Conservation (phyloP, 2,329 filamentous ascomycete genomes). For the Lecanoromycetidae sp. region DNA sequence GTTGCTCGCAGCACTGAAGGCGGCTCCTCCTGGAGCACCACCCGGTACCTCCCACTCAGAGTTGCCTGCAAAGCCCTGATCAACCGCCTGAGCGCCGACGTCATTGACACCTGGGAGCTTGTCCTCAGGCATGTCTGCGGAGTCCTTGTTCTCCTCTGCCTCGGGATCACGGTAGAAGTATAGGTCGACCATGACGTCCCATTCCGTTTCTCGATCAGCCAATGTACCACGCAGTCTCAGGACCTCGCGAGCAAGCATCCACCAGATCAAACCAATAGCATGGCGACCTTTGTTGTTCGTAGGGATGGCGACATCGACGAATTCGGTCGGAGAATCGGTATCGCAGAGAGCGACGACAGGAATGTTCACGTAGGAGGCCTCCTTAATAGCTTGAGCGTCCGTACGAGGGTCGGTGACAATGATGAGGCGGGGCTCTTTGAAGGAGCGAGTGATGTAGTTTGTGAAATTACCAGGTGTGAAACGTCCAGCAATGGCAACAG, state of each 20-base stretch:
- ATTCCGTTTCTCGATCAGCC: slow-evolving; percentile 87
- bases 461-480: slow-evolving; percentile 99
- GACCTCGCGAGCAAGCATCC: slow-evolving; percentile 99
- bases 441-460: slow-evolving; percentile 99
- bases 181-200: slow-evolving; percentile 98
- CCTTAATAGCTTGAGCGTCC: slow-evolving; percentile 99
- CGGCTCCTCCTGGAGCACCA: slow-evolving; percentile 50
- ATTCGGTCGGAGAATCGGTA: slow-evolving; percentile 98
- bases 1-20: slow-evolving; percentile 55
- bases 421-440: slow-evolving; percentile 99
- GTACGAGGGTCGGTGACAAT: slow-evolving; percentile 99
- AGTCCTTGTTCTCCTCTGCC: slow-evolving; percentile 97
- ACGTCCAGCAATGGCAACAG: slow-evolving; percentile 94
- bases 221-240: slow-evolving; percentile 97
- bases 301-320: slow-evolving; percentile 98
- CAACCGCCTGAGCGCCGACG: slow-evolving; percentile 65
- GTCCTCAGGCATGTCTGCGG: slow-evolving; percentile 64
- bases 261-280: slow-evolving; percentile 97
- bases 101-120: slow-evolving; percentile 80
- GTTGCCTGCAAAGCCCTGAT: slow-evolving; percentile 59
- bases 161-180: slow-evolving; percentile 99
- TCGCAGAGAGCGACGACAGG: slow-evolving; percentile 98
- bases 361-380: slow-evolving; percentile 99
- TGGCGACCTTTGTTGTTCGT: slow-evolving; percentile 99
- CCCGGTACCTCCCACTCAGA: slow-evolving; percentile 72